Conservation (phyloP, 306 rosid genomes). For the Vigna nakashimae region DNA sequence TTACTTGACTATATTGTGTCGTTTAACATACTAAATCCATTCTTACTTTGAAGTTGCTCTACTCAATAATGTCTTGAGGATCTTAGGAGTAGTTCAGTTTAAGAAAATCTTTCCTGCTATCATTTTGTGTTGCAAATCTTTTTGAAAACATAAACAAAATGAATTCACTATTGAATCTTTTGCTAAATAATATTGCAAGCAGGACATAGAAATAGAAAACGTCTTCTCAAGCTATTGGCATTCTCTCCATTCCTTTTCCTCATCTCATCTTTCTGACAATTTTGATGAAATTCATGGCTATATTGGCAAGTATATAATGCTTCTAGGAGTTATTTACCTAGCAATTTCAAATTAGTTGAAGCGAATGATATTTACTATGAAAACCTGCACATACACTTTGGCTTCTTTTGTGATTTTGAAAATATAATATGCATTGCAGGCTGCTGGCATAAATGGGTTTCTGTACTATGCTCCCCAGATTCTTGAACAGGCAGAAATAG, state of each 20-base stretch:
- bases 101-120: not conserved
- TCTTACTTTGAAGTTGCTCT: not conserved
- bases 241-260: constrained; percentile 26
- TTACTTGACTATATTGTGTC: constrained; percentile 3
- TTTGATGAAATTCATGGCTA: constrained; percentile 5
- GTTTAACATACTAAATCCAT: not conserved
- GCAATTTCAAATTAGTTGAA: constrained; percentile 18
- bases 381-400: constrained; percentile 13
- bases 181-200: not conserved
- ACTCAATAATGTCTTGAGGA: not conserved
- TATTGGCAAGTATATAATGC: constrained; percentile 27
- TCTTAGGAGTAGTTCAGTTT: not conserved
- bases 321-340: constrained; percentile 18
- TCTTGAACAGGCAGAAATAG: constrained; percentile 67
- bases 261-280: constrained; percentile 13
- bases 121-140: not conserved
- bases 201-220: not conserved
- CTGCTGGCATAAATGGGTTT: constrained; percentile 78
- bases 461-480: constrained; percentile 77
- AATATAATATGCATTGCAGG: constrained; percentile 48
- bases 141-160: not conserved
- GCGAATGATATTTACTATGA: constrained; percentile 11
- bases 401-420: constrained; percentile 35
- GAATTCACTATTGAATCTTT: not conserved
- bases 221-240: not conserved